Base-by-base conservation (phyloP, 805 yeast genomes). In the Myxozyma geophila region DNA sequence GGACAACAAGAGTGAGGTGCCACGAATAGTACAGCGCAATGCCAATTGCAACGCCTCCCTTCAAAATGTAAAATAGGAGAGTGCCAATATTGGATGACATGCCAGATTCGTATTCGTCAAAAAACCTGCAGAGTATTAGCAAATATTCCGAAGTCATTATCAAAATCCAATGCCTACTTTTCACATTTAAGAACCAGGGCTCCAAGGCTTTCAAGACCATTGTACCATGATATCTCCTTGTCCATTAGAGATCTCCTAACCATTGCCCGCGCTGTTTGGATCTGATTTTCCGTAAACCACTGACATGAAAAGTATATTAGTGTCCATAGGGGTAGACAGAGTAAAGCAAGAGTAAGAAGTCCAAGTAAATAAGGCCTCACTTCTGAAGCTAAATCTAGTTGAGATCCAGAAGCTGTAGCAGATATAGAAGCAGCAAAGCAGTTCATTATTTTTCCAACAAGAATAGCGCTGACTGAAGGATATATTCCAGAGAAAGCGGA, bases 21-120 rank as follows among this genome's bases (percentile, higher is more conserved):
- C 98, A 93, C 2, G 96, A 89, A 64, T 85, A 87, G 64, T 82
- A 82, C 73, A 95, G 82, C 1, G 97, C 86, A 0, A 89, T 84
- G 0, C 84, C 80, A 1, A 87, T 37, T 1, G 66, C 63, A 4
- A 63, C 36, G 23, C 43, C 6, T 17, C 35, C 17, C 15, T 59
- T 55, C 9, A 41, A 8, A 8, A 64, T 28, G 33, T 63, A 50
- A 37, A 56, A 63, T 15, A 59, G 12, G 8, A 33, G 33, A 15
- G 19, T 12, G 4, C 58, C 62, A 9, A 66, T 33, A 17, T 56
- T 54, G 21, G 57, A 28, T 13, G 59, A 48, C 60, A 58, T 57
- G 21, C 69, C 69, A 8, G 50, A 17, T n/a, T 58, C 62, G 35
- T 43, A 57, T 6, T 66, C 69, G 33, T 66, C 67, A n/a, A 62